phyloP scores from a whole-genome alignment of 2,329 filamentous ascomycete genomes.

The Gyromitra esculenta region DNA sequence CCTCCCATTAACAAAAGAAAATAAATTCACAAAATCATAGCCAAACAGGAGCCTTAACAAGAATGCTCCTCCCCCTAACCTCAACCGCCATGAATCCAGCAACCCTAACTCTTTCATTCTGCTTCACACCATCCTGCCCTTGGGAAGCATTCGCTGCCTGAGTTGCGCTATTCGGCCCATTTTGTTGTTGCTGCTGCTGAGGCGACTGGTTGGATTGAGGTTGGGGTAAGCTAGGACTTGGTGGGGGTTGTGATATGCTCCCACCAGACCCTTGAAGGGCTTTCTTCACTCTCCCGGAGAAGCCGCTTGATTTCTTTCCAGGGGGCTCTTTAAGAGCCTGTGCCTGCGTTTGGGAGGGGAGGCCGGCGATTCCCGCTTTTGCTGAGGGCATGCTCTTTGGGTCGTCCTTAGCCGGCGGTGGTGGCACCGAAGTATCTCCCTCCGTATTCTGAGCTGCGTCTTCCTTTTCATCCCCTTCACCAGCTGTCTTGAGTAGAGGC shows the following conservation, averaged over 20 bases:
- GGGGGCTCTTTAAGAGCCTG: conserved; percentile 41
- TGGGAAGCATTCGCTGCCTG: conserved; percentile 44
- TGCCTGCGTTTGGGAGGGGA: conserved; percentile 37
- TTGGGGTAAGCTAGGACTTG: conserved; percentile 32
- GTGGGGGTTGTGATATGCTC: conserved; percentile 19
- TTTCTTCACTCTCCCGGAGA: conserved; percentile 49
- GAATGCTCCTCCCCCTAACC: conserved; percentile 77
- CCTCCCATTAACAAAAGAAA: conserved; percentile 26
- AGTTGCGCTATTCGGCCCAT: conserved; percentile 56
- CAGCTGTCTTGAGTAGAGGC: conserved; percentile 64
- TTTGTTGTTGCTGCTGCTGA: conserved; percentile 58
- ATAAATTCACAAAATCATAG: conserved; percentile 38
- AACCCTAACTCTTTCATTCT: conserved; percentile 71
- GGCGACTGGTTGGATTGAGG: conserved; percentile 19
- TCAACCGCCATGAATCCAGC: conserved; percentile 79
- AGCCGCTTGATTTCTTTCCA: conserved; percentile 39
- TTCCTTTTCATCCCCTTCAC: conserved; percentile 56
- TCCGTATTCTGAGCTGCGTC: conserved; percentile 60
- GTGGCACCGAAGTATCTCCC: conserved; percentile 57
- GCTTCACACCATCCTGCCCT: conserved; percentile 59
- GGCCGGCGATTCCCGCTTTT: conserved; percentile 45
- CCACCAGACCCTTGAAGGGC: conserved; percentile 41
- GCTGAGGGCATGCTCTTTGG: conserved; percentile 37
- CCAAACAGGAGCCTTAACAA: conserved; percentile 81
- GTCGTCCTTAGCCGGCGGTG: conserved; percentile 58